Evolutionary conservation across 306 rosid genomes (phyloP).

Genomic region (Pachyrhizus erosus): DNA sequence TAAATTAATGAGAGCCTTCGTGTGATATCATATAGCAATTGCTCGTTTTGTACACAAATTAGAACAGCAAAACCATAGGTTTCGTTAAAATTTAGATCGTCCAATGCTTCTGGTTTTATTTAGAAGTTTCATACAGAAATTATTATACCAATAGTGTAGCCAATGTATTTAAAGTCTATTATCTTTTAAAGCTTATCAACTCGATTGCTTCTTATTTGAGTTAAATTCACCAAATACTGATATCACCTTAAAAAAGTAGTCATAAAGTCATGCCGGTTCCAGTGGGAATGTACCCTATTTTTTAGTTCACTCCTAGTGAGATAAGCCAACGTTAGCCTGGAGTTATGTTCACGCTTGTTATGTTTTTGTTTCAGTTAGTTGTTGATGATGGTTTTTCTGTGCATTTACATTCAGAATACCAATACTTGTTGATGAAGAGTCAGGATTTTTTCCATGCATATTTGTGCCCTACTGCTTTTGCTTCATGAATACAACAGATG

Average conservation of each 20-base stretch:
- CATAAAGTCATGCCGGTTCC: neutral
- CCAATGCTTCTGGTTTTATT: neutral
- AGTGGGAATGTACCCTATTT: neutral
- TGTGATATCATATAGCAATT: slow-evolving; percentile 12
- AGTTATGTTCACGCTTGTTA: neutral
- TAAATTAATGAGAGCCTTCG: neutral
- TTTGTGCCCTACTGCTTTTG: slow-evolving; percentile 1
- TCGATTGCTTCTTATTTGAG: neutral
- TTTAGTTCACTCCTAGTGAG: neutral
- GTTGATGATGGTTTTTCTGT: slow-evolving; percentile 17
- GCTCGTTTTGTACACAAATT: slow-evolving; percentile 11
- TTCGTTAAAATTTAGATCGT: neutral
- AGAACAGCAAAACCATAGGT: neutral
- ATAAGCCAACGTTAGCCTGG: slow-evolving; percentile 3
- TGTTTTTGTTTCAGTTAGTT: slow-evolving; percentile 2
- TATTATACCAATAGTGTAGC: neutral
- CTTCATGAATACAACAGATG: neutral
- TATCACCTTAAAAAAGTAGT: slow-evolving; percentile 21
- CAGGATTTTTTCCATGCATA: slow-evolving; percentile 14
- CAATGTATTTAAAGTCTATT: neutral
- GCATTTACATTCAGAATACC: neutral
- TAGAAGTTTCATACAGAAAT: neutral
- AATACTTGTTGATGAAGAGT: neutral
- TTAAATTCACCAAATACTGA: slow-evolving; percentile 12
- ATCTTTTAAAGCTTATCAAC: neutral